Conservation (phyloP, 345 rosid species). For the Citropsis articulata region DNA sequence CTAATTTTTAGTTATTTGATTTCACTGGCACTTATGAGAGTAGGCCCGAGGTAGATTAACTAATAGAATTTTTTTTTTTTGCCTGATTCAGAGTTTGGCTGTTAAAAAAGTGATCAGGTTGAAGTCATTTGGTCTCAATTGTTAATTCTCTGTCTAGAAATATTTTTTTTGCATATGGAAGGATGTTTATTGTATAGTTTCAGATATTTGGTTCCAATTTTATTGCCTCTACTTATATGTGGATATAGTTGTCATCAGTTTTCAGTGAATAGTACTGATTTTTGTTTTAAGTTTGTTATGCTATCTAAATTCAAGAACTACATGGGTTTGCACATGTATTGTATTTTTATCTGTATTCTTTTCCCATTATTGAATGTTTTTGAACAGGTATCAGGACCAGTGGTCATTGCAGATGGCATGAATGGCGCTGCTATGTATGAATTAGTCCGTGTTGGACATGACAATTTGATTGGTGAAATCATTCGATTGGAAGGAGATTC, state of each 20-base stretch:
- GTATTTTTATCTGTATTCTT: not conserved
- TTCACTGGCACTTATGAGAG: not conserved
- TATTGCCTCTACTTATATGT: not conserved
- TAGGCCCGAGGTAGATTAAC: not conserved
- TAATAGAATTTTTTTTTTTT: not conserved
- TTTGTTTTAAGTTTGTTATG: not conserved
- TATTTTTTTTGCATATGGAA: not conserved
- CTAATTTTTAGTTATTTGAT: too few relatives aligned
- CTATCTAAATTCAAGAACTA: not conserved
- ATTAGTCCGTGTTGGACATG: constrained; percentile 97
- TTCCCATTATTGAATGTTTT: not conserved
- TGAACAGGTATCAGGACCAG: constrained; percentile 95
- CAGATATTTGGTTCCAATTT: not conserved
- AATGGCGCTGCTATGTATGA: constrained; percentile 99
- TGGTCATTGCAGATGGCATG: constrained; percentile 99
- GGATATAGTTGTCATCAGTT: not conserved
- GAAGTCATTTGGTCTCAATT: not conserved
- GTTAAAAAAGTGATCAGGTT: not conserved
- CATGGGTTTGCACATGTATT: not conserved
- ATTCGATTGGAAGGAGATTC: constrained; percentile 99
- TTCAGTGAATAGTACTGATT: not conserved
- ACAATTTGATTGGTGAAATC: constrained; percentile 93
- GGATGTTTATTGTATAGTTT: not conserved
- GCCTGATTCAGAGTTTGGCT: too few relatives aligned
- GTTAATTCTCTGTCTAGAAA: not conserved